Evolutionary conservation across 2,329 filamentous ascomycete species (phyloP).

Genomic region (Cercospora citrullina): DNA sequence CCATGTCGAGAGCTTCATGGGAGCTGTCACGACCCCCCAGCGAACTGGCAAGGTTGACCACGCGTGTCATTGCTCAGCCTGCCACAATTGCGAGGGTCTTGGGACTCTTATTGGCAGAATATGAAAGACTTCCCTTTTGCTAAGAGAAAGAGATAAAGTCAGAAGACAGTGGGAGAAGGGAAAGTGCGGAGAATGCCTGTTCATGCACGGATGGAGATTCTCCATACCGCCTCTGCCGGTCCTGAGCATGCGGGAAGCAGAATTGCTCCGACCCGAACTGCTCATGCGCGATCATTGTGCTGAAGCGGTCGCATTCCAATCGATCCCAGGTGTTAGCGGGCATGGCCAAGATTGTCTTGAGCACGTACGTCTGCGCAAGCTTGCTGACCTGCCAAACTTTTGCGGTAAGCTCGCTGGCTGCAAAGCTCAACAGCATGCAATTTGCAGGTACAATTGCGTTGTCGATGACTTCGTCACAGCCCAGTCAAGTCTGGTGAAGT

Average conservation of each 20-base stretch:
- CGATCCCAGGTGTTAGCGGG: neutral
- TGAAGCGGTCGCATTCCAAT: neutral
- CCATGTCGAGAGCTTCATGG: conserved; percentile 8
- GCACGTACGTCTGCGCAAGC: neutral
- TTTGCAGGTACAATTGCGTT: neutral
- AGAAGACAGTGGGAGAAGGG: conserved; percentile 4
- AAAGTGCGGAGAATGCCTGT: conserved; percentile 23
- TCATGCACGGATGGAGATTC: neutral
- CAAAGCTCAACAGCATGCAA: neutral
- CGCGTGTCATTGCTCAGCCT: neutral
- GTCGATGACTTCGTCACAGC: neutral
- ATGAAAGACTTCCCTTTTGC: neutral
- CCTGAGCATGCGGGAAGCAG: neutral
- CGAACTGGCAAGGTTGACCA: conserved; percentile 8
- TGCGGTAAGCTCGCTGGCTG: neutral
- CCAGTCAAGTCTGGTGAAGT: neutral
- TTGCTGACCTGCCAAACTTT: neutral
- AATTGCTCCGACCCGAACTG: neutral
- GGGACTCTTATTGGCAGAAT: conserved; percentile 3
- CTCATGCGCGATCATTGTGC: neutral
- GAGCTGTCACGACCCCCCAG: neutral
- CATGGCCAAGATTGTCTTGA: neutral
- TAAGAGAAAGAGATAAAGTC: conserved; percentile 12
- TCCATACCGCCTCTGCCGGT: neutral
- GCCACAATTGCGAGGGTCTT: neutral